Evolutionary conservation across 2,329 filamentous ascomycete genomes (phyloP).

Genomic region (Nemania sp.): DNA sequence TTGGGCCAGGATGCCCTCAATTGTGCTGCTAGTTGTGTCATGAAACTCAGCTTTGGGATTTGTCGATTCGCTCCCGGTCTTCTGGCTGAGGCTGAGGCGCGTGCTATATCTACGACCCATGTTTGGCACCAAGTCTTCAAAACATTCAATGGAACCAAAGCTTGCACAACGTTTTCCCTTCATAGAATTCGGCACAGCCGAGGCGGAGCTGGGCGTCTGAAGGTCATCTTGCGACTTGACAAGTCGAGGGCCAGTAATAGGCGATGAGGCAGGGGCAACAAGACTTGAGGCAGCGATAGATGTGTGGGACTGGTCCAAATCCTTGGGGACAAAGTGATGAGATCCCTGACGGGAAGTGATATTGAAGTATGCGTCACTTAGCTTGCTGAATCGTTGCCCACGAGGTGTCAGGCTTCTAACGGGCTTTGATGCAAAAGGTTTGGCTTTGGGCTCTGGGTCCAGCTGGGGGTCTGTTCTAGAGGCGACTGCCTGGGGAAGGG

Average conservation of each 20-base stretch:
- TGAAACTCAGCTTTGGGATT: slow-evolving; percentile 17
- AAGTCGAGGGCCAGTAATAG: slow-evolving; percentile 2
- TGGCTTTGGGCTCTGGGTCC: background rate
- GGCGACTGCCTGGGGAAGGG: background rate
- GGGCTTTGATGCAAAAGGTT: slow-evolving; percentile 3
- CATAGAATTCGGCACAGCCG: slow-evolving; percentile 18
- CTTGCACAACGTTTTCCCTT: slow-evolving; percentile 12
- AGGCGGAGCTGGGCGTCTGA: background rate
- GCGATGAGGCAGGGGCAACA: background rate
- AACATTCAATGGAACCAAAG: background rate
- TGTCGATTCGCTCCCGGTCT: slow-evolving; percentile 15
- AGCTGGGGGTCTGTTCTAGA: background rate
- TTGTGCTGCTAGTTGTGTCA: slow-evolving; percentile 38
- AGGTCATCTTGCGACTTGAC: slow-evolving; percentile 27
- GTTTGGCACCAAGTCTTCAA: background rate
- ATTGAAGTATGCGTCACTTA: slow-evolving; percentile 46
- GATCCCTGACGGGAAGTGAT: slow-evolving; percentile 41
- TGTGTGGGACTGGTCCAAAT: slow-evolving; percentile 5
- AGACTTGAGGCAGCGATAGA: slow-evolving; percentile 3
- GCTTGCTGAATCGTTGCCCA: slow-evolving; percentile 43
- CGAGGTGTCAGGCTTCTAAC: slow-evolving; percentile 38
- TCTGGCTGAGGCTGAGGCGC: background rate
- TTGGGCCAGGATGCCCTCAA: slow-evolving; percentile 42
- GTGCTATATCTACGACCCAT: slow-evolving; percentile 1
- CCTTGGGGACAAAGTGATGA: slow-evolving; percentile 21